Base-by-base conservation (phyloP, 768 basidiomycete genomes). In the Russula abietina region DNA sequence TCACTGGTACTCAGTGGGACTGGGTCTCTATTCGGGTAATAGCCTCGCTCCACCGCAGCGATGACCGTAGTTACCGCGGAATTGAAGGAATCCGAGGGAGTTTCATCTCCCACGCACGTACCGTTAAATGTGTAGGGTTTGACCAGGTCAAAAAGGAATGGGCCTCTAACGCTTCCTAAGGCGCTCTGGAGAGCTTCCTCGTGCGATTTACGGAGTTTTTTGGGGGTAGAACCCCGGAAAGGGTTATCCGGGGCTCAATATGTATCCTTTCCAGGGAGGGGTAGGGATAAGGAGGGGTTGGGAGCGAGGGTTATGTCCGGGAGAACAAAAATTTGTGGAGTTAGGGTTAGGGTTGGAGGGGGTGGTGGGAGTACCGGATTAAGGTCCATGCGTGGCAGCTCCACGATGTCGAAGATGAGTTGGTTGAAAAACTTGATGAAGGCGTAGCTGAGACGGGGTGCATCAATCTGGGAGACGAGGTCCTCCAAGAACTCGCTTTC, bases 401-500 rank as follows among this genome's bases (percentile, higher is more conserved):
- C 49, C 16, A 49, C 11, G 11, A 57, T 28, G 32, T 30, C 38
- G 24, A 61, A 43, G 16, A 14, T 19, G 12, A n/a, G 41, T 26
- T 57, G 39, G 14, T 62, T 32, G 30, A 43, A 57, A n/a, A 45
- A 52, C 32, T 24, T 19, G 2, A 57, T 8, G 14, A 10, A 10
- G 39, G 55, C 4, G 12, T 24, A 2, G 22, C 19, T 50, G 17
- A 62, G 55, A 1, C 9, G 39, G 43, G 61, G 61, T 5, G 38
- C 39, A 8, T 56, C 55, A 2, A 62, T 52, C 19, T 14, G 39
- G 24, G 55, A 43, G 17, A 52, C n/a, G 16, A 62, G 30, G 30
- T 52, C 61, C 19, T 57, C 61, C 30, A 62, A 4, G 39, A 57
- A 62, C 32, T 45, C 39, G 41, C 55, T 32, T 24, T 8, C 22